Conservation (phyloP, 345 rosid species). For the Cochlearia excelsa region DNA sequence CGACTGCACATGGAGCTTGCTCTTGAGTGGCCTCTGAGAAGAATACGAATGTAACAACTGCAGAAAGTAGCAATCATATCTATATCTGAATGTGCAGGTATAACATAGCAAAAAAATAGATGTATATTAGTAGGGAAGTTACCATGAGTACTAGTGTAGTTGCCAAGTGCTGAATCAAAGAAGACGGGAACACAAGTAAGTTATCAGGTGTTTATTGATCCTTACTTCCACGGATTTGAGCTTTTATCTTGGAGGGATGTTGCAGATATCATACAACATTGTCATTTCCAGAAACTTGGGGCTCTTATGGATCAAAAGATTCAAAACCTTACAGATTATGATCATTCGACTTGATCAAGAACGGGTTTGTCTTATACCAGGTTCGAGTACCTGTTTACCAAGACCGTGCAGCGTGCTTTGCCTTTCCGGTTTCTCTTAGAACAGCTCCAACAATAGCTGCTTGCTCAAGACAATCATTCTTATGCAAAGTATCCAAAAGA, state of each 20-base stretch:
- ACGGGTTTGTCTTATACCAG: constrained; percentile 9
- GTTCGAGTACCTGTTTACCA: constrained; percentile 40
- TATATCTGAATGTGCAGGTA: too few species aligned
- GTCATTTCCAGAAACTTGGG: constrained; percentile 20
- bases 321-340: background rate
- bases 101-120: too few species aligned
- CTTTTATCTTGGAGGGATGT: background rate
- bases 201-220: background rate
- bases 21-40: too few species aligned
- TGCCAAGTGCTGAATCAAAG: constrained; percentile 7
- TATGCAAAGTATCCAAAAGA: constrained; percentile 81
- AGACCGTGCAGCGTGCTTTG: constrained; percentile 78
- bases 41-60: too few species aligned
- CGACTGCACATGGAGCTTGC: too few species aligned
- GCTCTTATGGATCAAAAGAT: constrained; percentile 1
- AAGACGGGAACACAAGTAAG: constrained; percentile 1
- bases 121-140: background rate
- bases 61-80: too few species aligned
- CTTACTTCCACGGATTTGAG: background rate
- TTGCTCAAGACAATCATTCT: constrained; percentile 86
- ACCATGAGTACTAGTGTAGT: constrained; percentile 20
- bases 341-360: constrained; percentile 16
- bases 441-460: constrained; percentile 93
- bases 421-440: constrained; percentile 78
- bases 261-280: constrained; percentile 3